A percentile compares a stretch with the other conserved stretches of the same genome.
phyloP scores from a whole-genome alignment of 2,329 filamentous ascomycete species.

The Chrysoporthe deuterocubensis region DNA sequence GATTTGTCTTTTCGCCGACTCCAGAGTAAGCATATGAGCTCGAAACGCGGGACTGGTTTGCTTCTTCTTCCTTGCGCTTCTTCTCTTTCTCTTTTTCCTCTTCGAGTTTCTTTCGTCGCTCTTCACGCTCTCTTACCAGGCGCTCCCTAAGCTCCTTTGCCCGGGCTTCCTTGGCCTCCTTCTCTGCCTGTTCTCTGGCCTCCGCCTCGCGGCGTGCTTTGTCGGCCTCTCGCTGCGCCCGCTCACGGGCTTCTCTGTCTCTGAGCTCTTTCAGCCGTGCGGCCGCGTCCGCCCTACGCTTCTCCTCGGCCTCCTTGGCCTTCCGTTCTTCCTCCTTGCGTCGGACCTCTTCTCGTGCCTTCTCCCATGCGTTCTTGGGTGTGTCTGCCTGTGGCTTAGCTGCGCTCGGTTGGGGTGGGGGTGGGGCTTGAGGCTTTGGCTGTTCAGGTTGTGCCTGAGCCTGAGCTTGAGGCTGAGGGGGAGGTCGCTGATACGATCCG shows the following conservation, averaged over 20 bases:
- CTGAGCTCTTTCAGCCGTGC: slow-evolving; percentile 57
- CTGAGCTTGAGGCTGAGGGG: slow-evolving; percentile 28
- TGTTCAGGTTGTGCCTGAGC: slow-evolving; percentile 8
- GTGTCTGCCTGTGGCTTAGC: slow-evolving; percentile 36
- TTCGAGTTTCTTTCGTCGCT: slow-evolving; percentile 35
- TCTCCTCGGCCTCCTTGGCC: slow-evolving; percentile 63
- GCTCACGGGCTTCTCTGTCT: slow-evolving; percentile 58
- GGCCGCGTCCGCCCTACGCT: slow-evolving; percentile 60
- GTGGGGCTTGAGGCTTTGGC: slow-evolving; percentile 31
- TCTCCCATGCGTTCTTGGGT: slow-evolving; percentile 65
- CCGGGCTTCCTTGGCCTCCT: slow-evolving; percentile 42
- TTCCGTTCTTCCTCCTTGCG: slow-evolving; percentile 67
- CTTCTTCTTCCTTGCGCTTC: slow-evolving; percentile 37
- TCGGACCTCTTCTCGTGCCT: slow-evolving; percentile 68
- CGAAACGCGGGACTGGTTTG: slow-evolving; percentile 45
- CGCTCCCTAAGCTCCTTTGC: slow-evolving; percentile 42
- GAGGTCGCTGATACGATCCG: slow-evolving; percentile 33
- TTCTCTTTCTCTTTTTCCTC: slow-evolving; percentile 38
- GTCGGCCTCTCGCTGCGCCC: slow-evolving; percentile 39
- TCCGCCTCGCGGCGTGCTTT: slow-evolving; percentile 36
- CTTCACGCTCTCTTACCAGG: slow-evolving; percentile 27
- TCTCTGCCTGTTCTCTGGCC: slow-evolving; percentile 36
- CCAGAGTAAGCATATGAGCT: slow-evolving; percentile 66
- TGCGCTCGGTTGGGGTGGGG: slow-evolving; percentile 30
- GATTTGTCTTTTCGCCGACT: slow-evolving; percentile 70